Evolutionary conservation across 371 early-diverging fungal genomes (phyloP).

Genomic region (Capillidium heterosporum): DNA sequence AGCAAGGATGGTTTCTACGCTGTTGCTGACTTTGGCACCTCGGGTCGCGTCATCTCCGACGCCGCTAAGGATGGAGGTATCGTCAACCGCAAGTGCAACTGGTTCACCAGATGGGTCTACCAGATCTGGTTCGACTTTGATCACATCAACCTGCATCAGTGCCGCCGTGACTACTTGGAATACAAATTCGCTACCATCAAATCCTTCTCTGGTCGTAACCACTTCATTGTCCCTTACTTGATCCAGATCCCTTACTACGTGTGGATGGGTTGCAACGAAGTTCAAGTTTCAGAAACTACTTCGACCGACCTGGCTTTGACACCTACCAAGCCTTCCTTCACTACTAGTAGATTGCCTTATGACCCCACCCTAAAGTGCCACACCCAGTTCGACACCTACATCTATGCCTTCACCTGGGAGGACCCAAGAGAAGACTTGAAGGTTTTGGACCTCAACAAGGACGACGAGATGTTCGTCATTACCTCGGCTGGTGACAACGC

Average conservation of each 20-base stretch:
- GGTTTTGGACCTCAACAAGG: conserved; percentile 35
- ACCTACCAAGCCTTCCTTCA: conserved; percentile 14
- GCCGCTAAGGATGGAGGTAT: conserved; percentile 30
- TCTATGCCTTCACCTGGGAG: conserved; percentile 80
- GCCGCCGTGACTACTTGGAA: conserved; percentile 70
- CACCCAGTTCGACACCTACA: conserved; percentile 60
- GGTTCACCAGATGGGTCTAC: conserved; percentile 71
- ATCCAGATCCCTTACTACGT: conserved; percentile 74
- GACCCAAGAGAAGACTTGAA: conserved; percentile 62
- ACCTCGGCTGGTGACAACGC: conserved; percentile 77
- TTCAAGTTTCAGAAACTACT: conserved; percentile 6
- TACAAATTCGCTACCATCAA: conserved; percentile 63
- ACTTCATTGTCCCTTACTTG: conserved; percentile 44
- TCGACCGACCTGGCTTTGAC: not conserved
- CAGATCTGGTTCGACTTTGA: conserved; percentile 58
- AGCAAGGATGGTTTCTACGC: conserved; percentile 52
- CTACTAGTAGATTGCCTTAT: conserved; percentile 47
- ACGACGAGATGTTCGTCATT: conserved; percentile 62
- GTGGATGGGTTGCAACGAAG: conserved; percentile 37
- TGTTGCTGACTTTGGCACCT: conserved; percentile 55
- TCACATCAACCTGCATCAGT: conserved; percentile 55
- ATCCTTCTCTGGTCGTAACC: conserved; percentile 48
- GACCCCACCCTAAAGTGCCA: conserved; percentile 38
- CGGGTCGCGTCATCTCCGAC: conserved; percentile 17
- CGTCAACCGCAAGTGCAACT: conserved; percentile 36